phyloP scores from a whole-genome alignment of 345 rosid genomes.

The Salix suchowensis region DNA sequence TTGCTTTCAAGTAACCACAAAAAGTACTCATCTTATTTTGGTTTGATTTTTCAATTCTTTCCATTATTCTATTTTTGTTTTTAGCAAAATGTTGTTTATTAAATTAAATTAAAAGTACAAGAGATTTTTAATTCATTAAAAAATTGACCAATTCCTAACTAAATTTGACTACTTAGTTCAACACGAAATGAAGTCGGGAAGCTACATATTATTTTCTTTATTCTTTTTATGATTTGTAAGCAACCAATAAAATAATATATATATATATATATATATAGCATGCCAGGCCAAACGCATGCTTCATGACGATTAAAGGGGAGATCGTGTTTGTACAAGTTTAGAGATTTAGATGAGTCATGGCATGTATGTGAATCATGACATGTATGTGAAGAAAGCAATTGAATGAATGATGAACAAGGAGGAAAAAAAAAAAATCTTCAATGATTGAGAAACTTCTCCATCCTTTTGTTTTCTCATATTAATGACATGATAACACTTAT shows the following conservation, averaged over 20 bases:
- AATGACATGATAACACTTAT: background rate
- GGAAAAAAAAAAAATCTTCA: background rate
- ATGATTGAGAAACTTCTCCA: background rate
- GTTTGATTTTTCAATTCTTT: too few relatives aligned
- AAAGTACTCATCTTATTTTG: too few relatives aligned
- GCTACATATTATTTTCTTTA: background rate
- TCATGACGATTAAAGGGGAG: background rate
- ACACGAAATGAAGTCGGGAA: background rate
- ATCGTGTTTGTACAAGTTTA: background rate
- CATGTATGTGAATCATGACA: too few relatives aligned
- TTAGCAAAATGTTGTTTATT: background rate
- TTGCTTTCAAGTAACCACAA: too few relatives aligned
- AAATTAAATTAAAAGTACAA: background rate
- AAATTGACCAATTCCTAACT: background rate
- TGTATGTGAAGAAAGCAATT: background rate
- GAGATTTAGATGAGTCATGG: too few relatives aligned
- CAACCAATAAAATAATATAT: background rate
- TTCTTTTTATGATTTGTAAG: background rate
- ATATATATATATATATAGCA: too few relatives aligned
- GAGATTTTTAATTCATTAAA: background rate
- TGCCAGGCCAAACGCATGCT: background rate
- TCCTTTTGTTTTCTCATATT: background rate
- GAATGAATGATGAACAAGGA: background rate
- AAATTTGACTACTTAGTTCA: background rate
- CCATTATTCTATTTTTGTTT: too few relatives aligned